phyloP scores from a whole-genome alignment of 2,329 filamentous ascomycete species.

The Akanthomyces lecanii region DNA sequence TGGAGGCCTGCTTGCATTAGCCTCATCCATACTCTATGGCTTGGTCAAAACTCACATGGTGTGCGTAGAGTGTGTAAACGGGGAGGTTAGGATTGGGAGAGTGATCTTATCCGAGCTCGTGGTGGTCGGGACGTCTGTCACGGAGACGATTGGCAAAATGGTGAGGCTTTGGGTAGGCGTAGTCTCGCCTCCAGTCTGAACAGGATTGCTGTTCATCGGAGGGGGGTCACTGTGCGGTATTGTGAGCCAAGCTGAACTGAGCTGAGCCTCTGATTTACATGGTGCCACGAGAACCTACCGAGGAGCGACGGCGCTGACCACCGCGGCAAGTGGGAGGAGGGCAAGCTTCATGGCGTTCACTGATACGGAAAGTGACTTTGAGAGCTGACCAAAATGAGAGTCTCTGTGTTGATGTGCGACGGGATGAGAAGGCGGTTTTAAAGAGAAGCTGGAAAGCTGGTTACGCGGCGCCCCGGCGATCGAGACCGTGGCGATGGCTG shows the following conservation, averaged over 20 bases:
- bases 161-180: neutral
- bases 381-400: neutral
- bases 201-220: neutral
- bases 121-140: neutral
- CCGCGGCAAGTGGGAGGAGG: conserved; percentile 10
- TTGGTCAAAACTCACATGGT: neutral
- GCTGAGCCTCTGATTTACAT: neutral
- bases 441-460: conserved; percentile 3
- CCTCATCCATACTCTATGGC: neutral
- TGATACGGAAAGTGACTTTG: neutral
- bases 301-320: conserved; percentile 9
- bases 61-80: neutral
- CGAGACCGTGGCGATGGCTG: conserved; percentile 2
- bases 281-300: neutral
- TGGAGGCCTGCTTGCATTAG: neutral
- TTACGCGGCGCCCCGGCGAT: conserved; percentile 13
- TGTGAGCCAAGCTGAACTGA: conserved; percentile 10
- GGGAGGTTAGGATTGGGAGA: neutral
- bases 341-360: conserved; percentile 5
- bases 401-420: neutral
- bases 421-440: neutral
- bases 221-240: neutral
- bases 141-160: conserved; percentile 8
- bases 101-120: conserved; percentile 1
- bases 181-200: neutral